phyloP scores from a whole-genome alignment of 345 rosid genomes.

The Eucalyptus grandis region DNA sequence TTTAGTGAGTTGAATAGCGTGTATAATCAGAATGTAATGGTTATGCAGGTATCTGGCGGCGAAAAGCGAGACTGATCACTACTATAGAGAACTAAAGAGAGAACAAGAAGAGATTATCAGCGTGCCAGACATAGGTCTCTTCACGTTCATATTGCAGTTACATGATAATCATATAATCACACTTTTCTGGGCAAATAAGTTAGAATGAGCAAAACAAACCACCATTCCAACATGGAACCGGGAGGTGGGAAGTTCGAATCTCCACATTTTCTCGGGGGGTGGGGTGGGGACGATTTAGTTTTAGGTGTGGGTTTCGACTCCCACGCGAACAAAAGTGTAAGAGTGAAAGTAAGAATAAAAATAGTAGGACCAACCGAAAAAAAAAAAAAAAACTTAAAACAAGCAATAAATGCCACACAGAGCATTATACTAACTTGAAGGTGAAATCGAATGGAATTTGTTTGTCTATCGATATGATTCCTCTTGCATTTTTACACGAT shows the following conservation, averaged over 20 bases:
- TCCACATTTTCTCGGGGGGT: rapidly evolving
- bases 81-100: constrained; percentile 59
- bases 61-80: constrained; percentile 90
- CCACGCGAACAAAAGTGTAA: rapidly evolving
- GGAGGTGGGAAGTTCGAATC: no score
- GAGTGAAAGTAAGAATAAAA: no score
- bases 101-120: constrained; percentile 78
- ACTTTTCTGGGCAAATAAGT: not conserved
- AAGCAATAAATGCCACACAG: not conserved
- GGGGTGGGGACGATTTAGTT: no score
- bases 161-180: not conserved
- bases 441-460: not conserved
- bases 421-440: not conserved
- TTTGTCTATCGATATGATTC: not conserved
- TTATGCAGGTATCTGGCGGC: constrained; percentile 76
- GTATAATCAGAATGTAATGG: not conserved
- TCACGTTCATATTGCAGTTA: not conserved
- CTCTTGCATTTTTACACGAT: not conserved
- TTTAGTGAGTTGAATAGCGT: not conserved
- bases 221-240: rapidly evolving
- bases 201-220: not conserved
- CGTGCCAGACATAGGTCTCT: constrained; percentile 76
- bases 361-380: rapidly evolving
- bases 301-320: no score
- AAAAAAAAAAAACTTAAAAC: not conserved